phyloP scores from a whole-genome alignment of 2,329 filamentous ascomycete species.

The Colletotrichum aenigma region DNA sequence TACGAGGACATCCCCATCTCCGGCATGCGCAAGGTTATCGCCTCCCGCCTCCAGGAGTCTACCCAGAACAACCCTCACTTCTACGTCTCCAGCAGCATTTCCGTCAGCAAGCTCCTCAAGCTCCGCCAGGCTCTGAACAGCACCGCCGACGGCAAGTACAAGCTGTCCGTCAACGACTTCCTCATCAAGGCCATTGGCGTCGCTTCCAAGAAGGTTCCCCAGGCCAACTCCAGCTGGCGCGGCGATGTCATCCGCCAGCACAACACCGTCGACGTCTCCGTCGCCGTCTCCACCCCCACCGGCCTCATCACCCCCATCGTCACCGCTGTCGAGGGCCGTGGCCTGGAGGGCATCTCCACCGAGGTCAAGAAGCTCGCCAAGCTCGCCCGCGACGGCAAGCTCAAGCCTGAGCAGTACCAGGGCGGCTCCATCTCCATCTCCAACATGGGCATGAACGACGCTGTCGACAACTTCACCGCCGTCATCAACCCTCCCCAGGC shows the following conservation, averaged over 20 bases:
- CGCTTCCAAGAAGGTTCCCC: constrained; percentile 90
- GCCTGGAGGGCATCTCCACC: constrained; percentile 85
- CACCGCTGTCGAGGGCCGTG: constrained; percentile 83
- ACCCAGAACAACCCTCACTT: constrained; percentile 96
- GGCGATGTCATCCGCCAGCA: constrained; percentile 90
- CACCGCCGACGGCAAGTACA: constrained; percentile 90
- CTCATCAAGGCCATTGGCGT: constrained; percentile 93
- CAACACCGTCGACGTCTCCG: constrained; percentile 91
- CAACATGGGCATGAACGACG: constrained; percentile 99
- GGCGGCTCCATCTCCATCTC: constrained; percentile 98
- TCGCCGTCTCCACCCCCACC: constrained; percentile 90
- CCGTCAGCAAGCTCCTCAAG: constrained; percentile 94
- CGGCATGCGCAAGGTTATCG: constrained; percentile 98
- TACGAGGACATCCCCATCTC: constrained; percentile 86
- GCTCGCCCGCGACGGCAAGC: constrained; percentile 94
- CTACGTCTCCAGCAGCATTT: constrained; percentile 91
- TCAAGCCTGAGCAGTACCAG: constrained; percentile 99
- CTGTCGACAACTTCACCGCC: constrained; percentile 95
- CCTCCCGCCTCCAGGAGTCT: constrained; percentile 82
- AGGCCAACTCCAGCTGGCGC: constrained; percentile 95
- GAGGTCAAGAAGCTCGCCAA: constrained; percentile 97
- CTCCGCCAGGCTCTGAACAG: constrained; percentile 93
- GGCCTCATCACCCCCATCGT: constrained; percentile 98
- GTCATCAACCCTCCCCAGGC: constrained; percentile 99
- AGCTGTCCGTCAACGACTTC: constrained; percentile 99